Base-by-base conservation (phyloP, 2,329 filamentous ascomycete genomes). In the Pochonia chlamydosporia region DNA sequence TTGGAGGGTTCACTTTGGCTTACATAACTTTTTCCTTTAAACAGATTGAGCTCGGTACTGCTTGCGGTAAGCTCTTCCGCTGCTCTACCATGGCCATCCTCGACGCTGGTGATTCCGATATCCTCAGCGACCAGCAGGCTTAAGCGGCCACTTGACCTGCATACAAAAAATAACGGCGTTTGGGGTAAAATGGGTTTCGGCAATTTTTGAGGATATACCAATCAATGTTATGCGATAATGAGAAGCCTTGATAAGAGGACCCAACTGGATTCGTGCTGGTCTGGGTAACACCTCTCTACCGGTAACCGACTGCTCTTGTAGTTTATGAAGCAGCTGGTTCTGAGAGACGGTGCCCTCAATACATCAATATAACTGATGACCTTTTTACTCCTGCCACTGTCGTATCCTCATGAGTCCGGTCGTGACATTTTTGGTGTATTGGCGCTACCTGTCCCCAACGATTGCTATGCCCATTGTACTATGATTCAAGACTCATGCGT, bases 61-160 rank as follows among this genome's bases (percentile, higher is more conserved):
- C 90, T 62, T 96, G 91, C 78, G 93, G 93, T 81, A 97, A 97
- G 81, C 87, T 99, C 69, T 99, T 95, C 87, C 84, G 90, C 63
- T 95, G 89, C 84, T 92, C 89, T 60, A 96, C 91, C 74, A 95
- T 99, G 87, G 85, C 91, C 63, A 87, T 97, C 69, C 78, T 97
- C 60, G 93, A 99, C 75, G 90, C 91, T 70, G 93, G 92, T 84
- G 87, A 97, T 84, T 96, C 89, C 61, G 93, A 99, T 75, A 99
- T 99, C 74, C 82, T 99, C 63, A 85, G 78, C 74, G 84, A 89
- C 73, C 82, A 84, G 70, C 71, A 76, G 67, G 74, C 78, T 64
- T 86, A 84, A 73, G 54, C 54, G 44, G 49, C 52, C 43, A 25
- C 43, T 40, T 35, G 48, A 50, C 53, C 16, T 25, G 59, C 59